phyloP scores from a whole-genome alignment of 331 rosid genomes.

The Malus hybrid region DNA sequence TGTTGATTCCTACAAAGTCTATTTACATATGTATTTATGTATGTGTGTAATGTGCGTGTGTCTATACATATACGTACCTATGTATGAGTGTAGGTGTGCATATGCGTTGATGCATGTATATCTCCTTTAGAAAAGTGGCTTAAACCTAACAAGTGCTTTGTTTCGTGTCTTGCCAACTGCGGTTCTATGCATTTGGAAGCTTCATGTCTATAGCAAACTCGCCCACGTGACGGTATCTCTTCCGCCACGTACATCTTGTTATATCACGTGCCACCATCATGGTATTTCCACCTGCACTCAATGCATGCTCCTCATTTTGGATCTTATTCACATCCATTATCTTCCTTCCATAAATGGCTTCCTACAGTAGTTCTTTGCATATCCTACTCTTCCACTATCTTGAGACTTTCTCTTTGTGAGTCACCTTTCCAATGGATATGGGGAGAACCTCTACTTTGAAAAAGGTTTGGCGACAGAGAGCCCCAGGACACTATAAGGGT shows the following conservation, averaged over 20 bases:
- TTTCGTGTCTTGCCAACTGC: slow-evolving; percentile 10
- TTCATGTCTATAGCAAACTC: not conserved
- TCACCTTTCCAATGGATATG: slow-evolving; percentile 11
- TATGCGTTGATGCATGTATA: not conserved
- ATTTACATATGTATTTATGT: not conserved
- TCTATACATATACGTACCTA: not conserved
- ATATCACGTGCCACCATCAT: slow-evolving; percentile 14
- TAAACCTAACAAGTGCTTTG: not conserved
- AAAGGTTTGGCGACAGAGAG: slow-evolving; percentile 4
- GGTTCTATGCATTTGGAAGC: not conserved
- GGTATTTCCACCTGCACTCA: slow-evolving; percentile 13
- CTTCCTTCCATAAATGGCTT: slow-evolving; percentile 7
- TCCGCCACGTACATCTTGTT: slow-evolving; percentile 11
- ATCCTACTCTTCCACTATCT: slow-evolving; percentile 5
- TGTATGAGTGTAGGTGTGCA: not conserved
- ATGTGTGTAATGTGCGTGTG: not conserved
- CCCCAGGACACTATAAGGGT: slow-evolving; percentile 6
- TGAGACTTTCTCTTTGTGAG: slow-evolving; percentile 1
- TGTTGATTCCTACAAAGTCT: not conserved
- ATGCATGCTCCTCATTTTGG: not conserved
- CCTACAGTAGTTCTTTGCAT: not conserved
- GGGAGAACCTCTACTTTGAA: slow-evolving; percentile 7
- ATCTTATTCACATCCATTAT: not conserved
- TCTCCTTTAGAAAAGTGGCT: not conserved
- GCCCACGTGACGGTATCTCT: slow-evolving; percentile 9